These are phyloP conservation scores for Alternaria viburni DNA, from an alignment of 2,329 filamentous ascomycete genomes.

Conservation along the genomic window DNA sequence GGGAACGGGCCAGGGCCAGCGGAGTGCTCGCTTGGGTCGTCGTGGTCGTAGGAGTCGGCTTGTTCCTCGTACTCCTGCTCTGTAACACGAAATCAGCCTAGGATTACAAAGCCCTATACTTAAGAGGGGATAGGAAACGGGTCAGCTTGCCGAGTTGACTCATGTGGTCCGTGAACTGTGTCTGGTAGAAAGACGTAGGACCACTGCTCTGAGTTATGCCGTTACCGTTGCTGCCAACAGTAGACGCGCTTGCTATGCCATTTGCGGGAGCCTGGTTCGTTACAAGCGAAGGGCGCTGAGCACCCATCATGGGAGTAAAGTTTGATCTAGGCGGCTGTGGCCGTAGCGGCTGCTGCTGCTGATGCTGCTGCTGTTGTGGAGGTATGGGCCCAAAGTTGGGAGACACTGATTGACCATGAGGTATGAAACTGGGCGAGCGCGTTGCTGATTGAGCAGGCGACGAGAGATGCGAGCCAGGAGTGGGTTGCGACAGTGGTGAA, in stretches of 20 bases:
- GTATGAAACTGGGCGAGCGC: slow-evolving; percentile 67
- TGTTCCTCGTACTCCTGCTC: slow-evolving; percentile 97
- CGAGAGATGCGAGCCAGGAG: slow-evolving; percentile 78
- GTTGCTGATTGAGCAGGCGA: slow-evolving; percentile 65
- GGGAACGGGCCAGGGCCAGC: slow-evolving; percentile 72
- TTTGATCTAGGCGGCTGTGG: slow-evolving; percentile 57
- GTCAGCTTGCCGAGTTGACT: slow-evolving; percentile 89
- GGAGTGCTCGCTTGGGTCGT: slow-evolving; percentile 69
- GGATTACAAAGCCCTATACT: slow-evolving; percentile 68
- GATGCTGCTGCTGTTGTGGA: slow-evolving; percentile 49
- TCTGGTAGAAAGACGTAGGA: slow-evolving; percentile 73
- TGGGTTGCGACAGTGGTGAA: slow-evolving; percentile 79
- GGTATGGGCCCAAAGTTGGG: slow-evolving; percentile 63
- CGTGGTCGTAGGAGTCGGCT: slow-evolving; percentile 85
- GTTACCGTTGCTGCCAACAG: slow-evolving; percentile 44
- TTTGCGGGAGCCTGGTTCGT: slow-evolving; percentile 46
- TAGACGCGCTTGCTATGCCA: slow-evolving; percentile 46
- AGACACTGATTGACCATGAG: slow-evolving; percentile 65
- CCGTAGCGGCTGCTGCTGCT: slow-evolving; percentile 43
- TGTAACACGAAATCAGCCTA: slow-evolving; percentile 73
- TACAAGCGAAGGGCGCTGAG: slow-evolving; percentile 47
- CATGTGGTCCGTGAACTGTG: slow-evolving; percentile 91
- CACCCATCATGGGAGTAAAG: slow-evolving; percentile 51
- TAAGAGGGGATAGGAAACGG: slow-evolving; percentile 56
- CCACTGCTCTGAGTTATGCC: slow-evolving; percentile 46